Base-by-base conservation (phyloP, 139 green algal genomes). In the Chlamydomonas sphaeroides region DNA sequence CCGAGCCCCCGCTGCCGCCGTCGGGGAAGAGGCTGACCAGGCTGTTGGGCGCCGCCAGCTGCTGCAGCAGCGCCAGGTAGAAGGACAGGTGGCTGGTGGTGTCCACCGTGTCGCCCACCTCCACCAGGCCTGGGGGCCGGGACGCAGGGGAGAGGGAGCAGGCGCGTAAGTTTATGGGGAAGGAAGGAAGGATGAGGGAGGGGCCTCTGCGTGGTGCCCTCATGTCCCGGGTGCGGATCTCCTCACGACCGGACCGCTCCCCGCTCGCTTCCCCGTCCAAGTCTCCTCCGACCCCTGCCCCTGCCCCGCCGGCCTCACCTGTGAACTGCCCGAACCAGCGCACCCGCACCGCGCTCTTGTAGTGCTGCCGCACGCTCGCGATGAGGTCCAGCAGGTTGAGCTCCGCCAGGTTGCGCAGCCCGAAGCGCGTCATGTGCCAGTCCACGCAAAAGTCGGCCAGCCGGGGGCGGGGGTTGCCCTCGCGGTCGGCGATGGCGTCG, bases 381-480 rank as follows among this genome's bases (percentile, higher is more conserved):
- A 92, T 85, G 42, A 93, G 88, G 65, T 93, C 87, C 45, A 90
- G 45, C 73, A 93, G 81, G 80, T 84, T 90, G 56, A 84, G 76
- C 76, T 95, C 91, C 30, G 91, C 91, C 53, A 95, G 78, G 57
- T 84, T 84, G 30, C 85, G 81, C 63, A 95, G 84, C 3, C 91
- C 91, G 74, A 90, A 95, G n/a, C 76, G 73, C 57, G 86, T 89
- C 61, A 92, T 62, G 82, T 94, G 91, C 91, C 91, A 94, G 42
- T 93, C 89, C 59, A 92, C 89, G 14, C 78, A 75, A 62, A 87
- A 94, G 57, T 90, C 83, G 63, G 74, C 85, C 38, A 94, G 56
- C 25, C 80, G 59, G 32, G 41, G 35, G 35, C 85, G 83, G 2
- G 84, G 73, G 36, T 80, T 86, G 68, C 73, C 73, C 53, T 89